Base-by-base conservation (phyloP, 2,329 filamentous ascomycete genomes). In the Exophiala spinifera region DNA sequence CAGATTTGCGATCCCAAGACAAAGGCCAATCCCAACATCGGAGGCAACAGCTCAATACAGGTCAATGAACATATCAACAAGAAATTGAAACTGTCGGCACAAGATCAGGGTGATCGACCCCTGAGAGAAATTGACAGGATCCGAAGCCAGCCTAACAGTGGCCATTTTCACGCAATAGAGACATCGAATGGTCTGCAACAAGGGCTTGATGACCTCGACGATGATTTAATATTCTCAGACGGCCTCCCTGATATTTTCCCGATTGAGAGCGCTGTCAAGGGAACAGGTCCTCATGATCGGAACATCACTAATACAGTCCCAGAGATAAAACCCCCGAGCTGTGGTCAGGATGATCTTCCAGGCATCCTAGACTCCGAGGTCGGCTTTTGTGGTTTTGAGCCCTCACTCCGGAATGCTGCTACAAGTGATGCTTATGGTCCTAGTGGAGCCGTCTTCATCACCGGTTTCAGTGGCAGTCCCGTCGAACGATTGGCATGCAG, bases 321-420 rank as follows among this genome's bases (percentile, higher is more conserved):
- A 31, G 7, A 31, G 28, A 31, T 11, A 11, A 10, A 31, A 10
- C 4, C 28, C 10, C 4, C 8, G 28, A 11, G 10, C 10, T 11
- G 10, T 20, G 34, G 15, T 25, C 39, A 49, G 11, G 45, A 56
- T 20, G 39, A n/a, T 20, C 19, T 28, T 11, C 14, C 44, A 19
- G 49, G 49, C 28, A 48, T 51, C 25, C 31, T 44, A 25, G 52
- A 37, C 4, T 52, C 46, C 11, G 51, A 54, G 28, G 2, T 56
- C 23, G 55, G 52, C n/a, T 40, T 56, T 5, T 49, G 50, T 17
- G 49, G 53, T 7, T 51, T 54, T 15, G 50, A 56, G n/a, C 48
- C 56, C 23, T 56, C 59, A 34, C 39, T 54, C 36, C 42, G 53
- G 36, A 53, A 59, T 34, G 55, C 59, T 28, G 40, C 59, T 20